phyloP scores from a whole-genome alignment of 805 yeast genomes.

The Saccharomyces eubayanus region DNA sequence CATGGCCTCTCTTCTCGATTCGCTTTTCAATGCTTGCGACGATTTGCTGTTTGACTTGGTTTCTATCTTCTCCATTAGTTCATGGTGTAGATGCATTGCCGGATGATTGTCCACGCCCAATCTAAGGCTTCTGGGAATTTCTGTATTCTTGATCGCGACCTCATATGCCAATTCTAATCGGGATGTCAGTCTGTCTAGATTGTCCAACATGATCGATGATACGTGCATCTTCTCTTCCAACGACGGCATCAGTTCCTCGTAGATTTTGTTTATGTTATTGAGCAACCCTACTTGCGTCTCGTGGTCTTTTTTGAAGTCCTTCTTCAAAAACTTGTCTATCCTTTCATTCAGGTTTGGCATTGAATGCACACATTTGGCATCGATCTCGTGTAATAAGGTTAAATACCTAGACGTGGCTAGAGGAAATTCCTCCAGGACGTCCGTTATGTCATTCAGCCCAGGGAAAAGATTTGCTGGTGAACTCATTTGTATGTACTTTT shows the following conservation, averaged over 20 bases:
- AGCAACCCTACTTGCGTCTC: conserved; percentile 20
- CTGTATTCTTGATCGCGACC: conserved; percentile 55
- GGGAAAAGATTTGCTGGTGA: conserved; percentile 52
- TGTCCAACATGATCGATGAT: conserved; percentile 81
- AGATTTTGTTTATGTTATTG: conserved; percentile 33
- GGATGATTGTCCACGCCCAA: conserved; percentile 82
- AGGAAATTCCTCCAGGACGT: conserved; percentile 87
- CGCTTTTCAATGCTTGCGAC: conserved; percentile 70
- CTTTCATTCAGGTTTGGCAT: conserved; percentile 53
- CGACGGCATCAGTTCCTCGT: conserved; percentile 76
- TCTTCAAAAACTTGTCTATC: conserved; percentile 20
- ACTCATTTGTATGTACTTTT: conserved; percentile 12
- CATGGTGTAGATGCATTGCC: conserved; percentile 51
- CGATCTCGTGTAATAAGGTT: conserved; percentile 84
- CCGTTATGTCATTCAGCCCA: conserved; percentile 85
- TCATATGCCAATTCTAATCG: conserved; percentile 78
- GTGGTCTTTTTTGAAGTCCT: neutral
- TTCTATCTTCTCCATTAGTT: conserved; percentile 29
- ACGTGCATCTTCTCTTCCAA: conserved; percentile 97
- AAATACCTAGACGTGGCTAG: conserved; percentile 72
- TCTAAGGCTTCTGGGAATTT: conserved; percentile 72
- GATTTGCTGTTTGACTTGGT: conserved; percentile 32
- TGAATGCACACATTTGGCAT: conserved; percentile 79
- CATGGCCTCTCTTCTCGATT: conserved; percentile 82
- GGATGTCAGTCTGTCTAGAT: conserved; percentile 55